Conservation (phyloP, 2,329 filamentous ascomycete species). For the Cercospora nicotianae region DNA sequence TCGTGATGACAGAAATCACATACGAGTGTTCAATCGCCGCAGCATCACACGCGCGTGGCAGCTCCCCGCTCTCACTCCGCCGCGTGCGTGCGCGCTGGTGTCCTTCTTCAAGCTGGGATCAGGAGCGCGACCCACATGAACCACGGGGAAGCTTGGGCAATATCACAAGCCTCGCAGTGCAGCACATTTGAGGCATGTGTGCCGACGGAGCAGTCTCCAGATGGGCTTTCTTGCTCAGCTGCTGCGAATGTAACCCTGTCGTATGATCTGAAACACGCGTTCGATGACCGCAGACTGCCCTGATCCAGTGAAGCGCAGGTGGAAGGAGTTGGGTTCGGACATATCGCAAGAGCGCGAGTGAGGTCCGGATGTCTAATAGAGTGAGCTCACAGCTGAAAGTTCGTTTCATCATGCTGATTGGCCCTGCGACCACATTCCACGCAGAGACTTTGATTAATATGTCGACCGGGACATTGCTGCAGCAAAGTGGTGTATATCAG, state of each 20-base stretch:
- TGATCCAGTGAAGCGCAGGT: background rate
- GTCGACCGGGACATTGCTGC: background rate
- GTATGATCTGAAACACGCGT: background rate
- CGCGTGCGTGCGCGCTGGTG: background rate
- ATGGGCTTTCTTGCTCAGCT: background rate
- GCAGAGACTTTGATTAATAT: background rate
- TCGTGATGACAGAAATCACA: background rate
- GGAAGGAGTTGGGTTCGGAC: background rate
- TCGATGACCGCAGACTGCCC: background rate
- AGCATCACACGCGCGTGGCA: background rate
- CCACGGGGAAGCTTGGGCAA: conserved; percentile 1
- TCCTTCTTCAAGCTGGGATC: background rate
- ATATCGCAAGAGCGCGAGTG: background rate
- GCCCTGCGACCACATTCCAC: background rate
- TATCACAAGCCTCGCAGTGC: background rate
- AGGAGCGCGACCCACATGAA: background rate
- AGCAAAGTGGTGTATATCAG: background rate
- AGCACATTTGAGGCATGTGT: background rate
- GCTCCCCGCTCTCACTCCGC: background rate
- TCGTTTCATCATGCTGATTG: background rate
- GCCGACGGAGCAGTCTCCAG: background rate
- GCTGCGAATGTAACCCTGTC: background rate
- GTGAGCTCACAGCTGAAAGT: background rate
- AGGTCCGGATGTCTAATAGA: background rate
- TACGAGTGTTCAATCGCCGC: background rate